These are phyloP conservation scores for Lactarius quietus DNA, from an alignment of 768 basidiomycete species.

Conservation along the genomic window DNA sequence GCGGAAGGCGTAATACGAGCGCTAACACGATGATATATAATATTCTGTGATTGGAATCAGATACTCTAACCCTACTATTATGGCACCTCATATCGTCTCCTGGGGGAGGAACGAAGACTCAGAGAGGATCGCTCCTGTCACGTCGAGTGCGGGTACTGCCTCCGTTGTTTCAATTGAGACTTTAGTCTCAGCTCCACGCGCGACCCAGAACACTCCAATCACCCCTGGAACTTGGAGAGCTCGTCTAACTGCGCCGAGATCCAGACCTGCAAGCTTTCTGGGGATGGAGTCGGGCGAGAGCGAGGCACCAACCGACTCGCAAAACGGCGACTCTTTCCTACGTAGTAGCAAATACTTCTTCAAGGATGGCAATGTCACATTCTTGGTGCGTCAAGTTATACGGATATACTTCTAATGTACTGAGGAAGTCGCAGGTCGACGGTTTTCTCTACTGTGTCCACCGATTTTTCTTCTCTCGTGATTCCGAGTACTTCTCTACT, in stretches of 20 bases:
- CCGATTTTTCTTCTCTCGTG: conserved; percentile 18
- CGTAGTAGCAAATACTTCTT: conserved; percentile 11
- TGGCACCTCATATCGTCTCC: conserved; percentile 1
- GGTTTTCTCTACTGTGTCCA: conserved; percentile 11
- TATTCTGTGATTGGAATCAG: no score
- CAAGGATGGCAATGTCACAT: conserved; percentile 13
- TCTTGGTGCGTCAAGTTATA: conserved; percentile 4
- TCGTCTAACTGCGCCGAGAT: no score
- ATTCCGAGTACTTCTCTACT: conserved; percentile 10
- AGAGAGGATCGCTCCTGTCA: background rate
- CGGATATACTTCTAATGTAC: background rate
- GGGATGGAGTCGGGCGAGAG: no score
- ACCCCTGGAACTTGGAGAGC: no score
- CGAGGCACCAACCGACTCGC: no score
- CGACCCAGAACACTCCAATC: no score
- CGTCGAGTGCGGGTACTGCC: no score
- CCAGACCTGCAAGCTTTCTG: no score
- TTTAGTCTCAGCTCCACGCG: no score
- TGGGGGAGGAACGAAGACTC: background rate
- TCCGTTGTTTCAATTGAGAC: no score
- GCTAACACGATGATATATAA: no score
- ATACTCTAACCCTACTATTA: background rate
- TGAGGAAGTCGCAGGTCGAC: conserved; percentile 2
- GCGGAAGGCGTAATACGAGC: no score
- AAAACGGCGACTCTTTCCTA: background rate